Evolutionary conservation across 2,329 filamentous ascomycete species (phyloP), one percentile per base, ranked within the genome.

Genomic region (Seiridium unicorne): DNA sequence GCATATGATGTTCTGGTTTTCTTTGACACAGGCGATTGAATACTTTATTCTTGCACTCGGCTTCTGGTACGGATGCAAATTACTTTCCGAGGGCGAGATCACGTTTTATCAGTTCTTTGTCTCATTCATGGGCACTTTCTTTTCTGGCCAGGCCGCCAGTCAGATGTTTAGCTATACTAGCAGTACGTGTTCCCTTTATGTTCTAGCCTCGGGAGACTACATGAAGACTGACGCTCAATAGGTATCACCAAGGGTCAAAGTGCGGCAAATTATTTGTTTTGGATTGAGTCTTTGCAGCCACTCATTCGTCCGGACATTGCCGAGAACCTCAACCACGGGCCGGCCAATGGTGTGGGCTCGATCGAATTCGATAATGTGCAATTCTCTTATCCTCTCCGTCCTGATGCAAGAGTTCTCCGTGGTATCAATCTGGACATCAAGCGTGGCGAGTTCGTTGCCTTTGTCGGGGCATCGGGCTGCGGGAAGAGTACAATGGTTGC

Each of bases 401-500:
- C 77, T 32, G 66, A 76, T 58, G 67, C 72, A 0, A 69, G 73
- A 36, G 74, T 81, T 61, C 68, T 83, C 1, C 70, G 76, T 3
- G 76, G 80, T 1, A 70, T 85, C 3, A 67, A 76, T 36, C 73
- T 82, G 13, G 55, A 76, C 60, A 76, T 82, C 63, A 66, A 74
- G 57, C 76, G 76, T 4, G 81, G 81, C 13, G 76, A 83, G 46
- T 85, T 81, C 54, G 74, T 81, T 3, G 84, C 83, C 0, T 74
- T 86, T 26, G 84, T 87, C 0, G 84, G 84, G 2, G 73, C 81
- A 11, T 82, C 80, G 0, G 84, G 84, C 4, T 84, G 82, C 59
- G 84, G 84, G 2, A 89, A 89, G 68, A 85, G 81, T 1, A 89
- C 86, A 1, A 83, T 85, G 58, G 78, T 89, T 57, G 79, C 81